Evolutionary conservation across 768 basidiomycete species (phyloP).

Genomic region (Xerocomus potaroensis): DNA sequence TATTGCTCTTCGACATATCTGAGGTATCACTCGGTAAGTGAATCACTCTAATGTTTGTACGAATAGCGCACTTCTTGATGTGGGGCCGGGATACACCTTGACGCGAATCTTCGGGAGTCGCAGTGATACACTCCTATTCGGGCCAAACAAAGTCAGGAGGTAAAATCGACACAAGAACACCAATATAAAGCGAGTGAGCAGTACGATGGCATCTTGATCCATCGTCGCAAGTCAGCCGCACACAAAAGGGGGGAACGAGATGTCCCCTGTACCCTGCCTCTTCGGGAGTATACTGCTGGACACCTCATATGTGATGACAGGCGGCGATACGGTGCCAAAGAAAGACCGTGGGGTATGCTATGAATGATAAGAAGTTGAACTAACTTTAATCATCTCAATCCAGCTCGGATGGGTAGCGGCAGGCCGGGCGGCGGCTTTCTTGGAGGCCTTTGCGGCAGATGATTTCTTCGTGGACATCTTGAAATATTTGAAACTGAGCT

Average conservation of each 20-base stretch:
- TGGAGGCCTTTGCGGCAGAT: slow-evolving; percentile 41
- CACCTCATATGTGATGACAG: slow-evolving; percentile 7
- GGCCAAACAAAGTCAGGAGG: slow-evolving; percentile 18
- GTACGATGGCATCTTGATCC: slow-evolving; percentile 1
- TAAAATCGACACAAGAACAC: slow-evolving; percentile 7
- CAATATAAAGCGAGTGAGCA: slow-evolving; percentile 5
- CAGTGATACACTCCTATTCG: slow-evolving; percentile 76
- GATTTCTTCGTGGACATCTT: slow-evolving; percentile 43
- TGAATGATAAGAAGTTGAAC: slow-evolving; percentile 18
- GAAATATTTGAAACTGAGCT: slow-evolving; percentile 11
- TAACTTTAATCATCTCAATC: slow-evolving; percentile 82
- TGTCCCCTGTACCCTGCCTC: slow-evolving; percentile 40
- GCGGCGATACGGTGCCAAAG: slow-evolving; percentile 3
- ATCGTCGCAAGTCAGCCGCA: slow-evolving; percentile 12
- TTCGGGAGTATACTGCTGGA: slow-evolving; percentile 22
- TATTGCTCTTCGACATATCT: slow-evolving; percentile 86
- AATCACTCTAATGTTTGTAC: slow-evolving; percentile 7
- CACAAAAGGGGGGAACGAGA: slow-evolving; percentile 6
- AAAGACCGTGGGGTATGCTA: slow-evolving; percentile 12
- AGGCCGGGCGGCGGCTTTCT: slow-evolving; percentile 32
- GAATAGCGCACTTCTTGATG: slow-evolving; percentile 80
- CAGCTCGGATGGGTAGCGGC: slow-evolving; percentile 43
- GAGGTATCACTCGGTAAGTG: slow-evolving; percentile 14
- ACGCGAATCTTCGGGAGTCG: slow-evolving; percentile 71
- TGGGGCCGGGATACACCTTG: slow-evolving; percentile 82